Percentiles rank a stretch among this genome's conserved stretches.
Evolutionary conservation across 2,329 filamentous ascomycete genomes (phyloP).

Genomic region (Aureobasidium sp.): DNA sequence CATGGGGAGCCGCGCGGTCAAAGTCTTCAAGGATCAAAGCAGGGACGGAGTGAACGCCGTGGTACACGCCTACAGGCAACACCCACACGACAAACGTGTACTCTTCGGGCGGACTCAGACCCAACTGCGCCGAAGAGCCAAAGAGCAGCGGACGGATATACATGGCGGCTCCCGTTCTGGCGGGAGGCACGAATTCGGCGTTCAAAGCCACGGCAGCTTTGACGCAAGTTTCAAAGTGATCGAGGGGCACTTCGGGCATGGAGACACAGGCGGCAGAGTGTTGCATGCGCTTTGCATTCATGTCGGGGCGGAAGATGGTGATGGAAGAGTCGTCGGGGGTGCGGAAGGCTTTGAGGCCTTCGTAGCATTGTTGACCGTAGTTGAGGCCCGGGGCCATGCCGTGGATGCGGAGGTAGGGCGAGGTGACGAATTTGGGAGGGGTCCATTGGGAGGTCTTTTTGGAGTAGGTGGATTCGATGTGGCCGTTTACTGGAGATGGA

Average conservation of each 20-base stretch:
- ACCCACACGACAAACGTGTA: slow-evolving; percentile 90
- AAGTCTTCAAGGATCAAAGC: slow-evolving; percentile 87
- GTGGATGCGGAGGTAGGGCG: slow-evolving; percentile 81
- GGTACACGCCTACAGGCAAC: slow-evolving; percentile 87
- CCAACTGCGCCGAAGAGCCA: slow-evolving; percentile 79
- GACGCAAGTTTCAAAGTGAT: slow-evolving; percentile 69
- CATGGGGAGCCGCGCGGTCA: slow-evolving; percentile 85
- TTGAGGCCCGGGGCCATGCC: slow-evolving; percentile 94
- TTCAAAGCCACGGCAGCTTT: slow-evolving; percentile 79
- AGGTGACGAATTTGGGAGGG: slow-evolving; percentile 67
- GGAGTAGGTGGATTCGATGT: slow-evolving; percentile 83
- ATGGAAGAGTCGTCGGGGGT: slow-evolving; percentile 61
- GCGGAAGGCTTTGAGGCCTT: slow-evolving; percentile 96
- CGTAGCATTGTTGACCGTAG: slow-evolving; percentile 96
- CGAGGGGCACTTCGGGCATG: slow-evolving; percentile 70
- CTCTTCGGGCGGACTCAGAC: slow-evolving; percentile 78
- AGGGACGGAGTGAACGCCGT: slow-evolving; percentile 80
- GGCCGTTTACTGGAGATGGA: slow-evolving; percentile 68
- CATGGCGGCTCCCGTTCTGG: slow-evolving; percentile 82
- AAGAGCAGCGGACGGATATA: slow-evolving; percentile 88
- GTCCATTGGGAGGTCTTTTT: slow-evolving; percentile 69
- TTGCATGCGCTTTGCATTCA: slow-evolving; percentile 78
- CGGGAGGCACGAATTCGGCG: slow-evolving; percentile 83
- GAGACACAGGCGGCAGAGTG: slow-evolving; percentile 78
- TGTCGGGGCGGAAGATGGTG: slow-evolving; percentile 78